These are phyloP conservation scores for Lipomyces lipofer DNA, from an alignment of 805 yeast species.

Conservation along the genomic window DNA sequence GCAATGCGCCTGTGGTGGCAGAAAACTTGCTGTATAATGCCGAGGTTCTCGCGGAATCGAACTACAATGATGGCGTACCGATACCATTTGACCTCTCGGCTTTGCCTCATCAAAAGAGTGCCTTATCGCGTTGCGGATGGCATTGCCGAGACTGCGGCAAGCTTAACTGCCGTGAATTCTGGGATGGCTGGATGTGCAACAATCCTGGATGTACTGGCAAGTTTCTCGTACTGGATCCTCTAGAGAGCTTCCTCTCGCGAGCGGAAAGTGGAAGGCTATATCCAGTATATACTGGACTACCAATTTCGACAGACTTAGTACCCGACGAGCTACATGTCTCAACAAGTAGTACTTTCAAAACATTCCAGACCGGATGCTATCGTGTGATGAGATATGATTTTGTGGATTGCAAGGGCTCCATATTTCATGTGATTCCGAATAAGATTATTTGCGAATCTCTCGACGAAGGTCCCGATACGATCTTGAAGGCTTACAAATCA, in stretches of 20 bases:
- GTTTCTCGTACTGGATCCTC: not conserved
- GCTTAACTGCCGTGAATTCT: slow-evolving; percentile 6
- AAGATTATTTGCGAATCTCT: not conserved
- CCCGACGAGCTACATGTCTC: not conserved
- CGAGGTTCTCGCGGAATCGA: not conserved
- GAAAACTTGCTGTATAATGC: not conserved
- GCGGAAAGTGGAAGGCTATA: not conserved
- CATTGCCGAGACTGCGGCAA: slow-evolving; percentile 9
- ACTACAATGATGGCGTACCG: not conserved
- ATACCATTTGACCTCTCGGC: slow-evolving; percentile 1
- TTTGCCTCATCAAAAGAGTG: not conserved
- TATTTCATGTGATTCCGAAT: not conserved
- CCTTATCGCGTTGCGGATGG: slow-evolving; percentile 2
- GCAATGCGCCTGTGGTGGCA: not conserved
- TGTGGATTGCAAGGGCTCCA: not conserved
- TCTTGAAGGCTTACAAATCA: not conserved
- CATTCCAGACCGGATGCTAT: not conserved
- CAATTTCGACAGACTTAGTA: not conserved
- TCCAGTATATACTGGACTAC: not conserved
- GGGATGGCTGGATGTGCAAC: slow-evolving; percentile 10
- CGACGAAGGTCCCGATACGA: not conserved
- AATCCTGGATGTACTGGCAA: slow-evolving; percentile 2
- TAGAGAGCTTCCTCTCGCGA: slow-evolving; percentile 3
- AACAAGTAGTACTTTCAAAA: not conserved
- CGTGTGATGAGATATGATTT: not conserved